These are phyloP conservation scores for Trypanosoma platydactyli DNA, from an alignment of 208 protist species.

Conservation along the genomic window DNA sequence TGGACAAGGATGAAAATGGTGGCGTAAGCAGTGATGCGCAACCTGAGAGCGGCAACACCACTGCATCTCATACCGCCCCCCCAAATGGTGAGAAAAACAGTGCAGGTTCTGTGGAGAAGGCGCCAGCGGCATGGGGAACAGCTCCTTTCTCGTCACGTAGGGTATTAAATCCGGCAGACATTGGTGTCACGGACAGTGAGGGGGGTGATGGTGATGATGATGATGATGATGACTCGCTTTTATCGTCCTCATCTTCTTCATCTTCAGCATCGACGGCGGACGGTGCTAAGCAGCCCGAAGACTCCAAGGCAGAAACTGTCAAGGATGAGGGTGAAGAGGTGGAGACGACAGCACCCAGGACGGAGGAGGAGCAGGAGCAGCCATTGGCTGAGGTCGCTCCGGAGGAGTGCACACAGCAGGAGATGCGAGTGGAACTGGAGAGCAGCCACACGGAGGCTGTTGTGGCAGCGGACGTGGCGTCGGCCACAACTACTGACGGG, in stretches of 20 bases:
- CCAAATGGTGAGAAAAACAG: neutral
- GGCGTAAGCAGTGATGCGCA: constrained; percentile 15
- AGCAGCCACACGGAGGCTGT: neutral
- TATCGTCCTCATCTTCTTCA: constrained; percentile 32
- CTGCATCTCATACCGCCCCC: neutral
- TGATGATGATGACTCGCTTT: constrained; percentile 1
- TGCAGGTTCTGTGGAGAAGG: neutral
- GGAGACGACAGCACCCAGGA: constrained; percentile 8
- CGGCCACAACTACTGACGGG: neutral
- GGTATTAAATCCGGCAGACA: constrained; percentile 21
- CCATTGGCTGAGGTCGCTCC: constrained; percentile 9
- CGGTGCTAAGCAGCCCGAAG: neutral
- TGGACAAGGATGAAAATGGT: constrained; percentile 29
- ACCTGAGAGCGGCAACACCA: neutral
- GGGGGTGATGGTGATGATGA: constrained; percentile 17
- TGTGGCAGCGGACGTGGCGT: neutral
- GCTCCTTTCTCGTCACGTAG: constrained; percentile 9
- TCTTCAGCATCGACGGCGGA: constrained; percentile 13
- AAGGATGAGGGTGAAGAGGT: neutral
- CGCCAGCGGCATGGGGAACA: neutral
- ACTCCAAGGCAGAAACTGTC: neutral
- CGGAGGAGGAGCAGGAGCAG: constrained; percentile 23
- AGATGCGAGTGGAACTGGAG: neutral
- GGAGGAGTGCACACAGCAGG: neutral
- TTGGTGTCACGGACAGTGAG: constrained; percentile 29